A percentile compares a stretch with the other conserved stretches of the same genome.
These are phyloP conservation scores for Angomonas deanei DNA, from an alignment of 208 protist species.

Conservation along the genomic window DNA sequence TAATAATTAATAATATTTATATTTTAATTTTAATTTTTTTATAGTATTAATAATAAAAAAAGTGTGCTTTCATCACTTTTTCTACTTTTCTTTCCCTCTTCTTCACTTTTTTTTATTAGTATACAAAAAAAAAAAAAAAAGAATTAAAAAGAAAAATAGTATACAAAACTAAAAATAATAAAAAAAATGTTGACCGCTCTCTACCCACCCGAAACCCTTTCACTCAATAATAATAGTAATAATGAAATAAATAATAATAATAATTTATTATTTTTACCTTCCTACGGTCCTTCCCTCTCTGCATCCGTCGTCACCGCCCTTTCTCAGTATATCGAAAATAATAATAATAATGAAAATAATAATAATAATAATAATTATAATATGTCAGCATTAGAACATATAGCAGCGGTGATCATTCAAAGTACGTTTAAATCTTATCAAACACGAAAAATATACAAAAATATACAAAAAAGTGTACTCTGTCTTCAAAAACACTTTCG, in stretches of 20 bases:
- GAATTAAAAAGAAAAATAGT: slow-evolving; percentile 2
- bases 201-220: background rate
- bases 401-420: too few species aligned
- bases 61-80: too few species aligned
- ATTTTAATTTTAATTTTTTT: too few species aligned
- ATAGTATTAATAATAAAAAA: too few species aligned
- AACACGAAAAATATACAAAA: too few species aligned
- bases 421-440: too few species aligned
- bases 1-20: too few species aligned
- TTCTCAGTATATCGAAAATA: background rate
- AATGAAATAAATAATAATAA: slow-evolving; percentile 1
- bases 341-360: slow-evolving; percentile 1
- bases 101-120: background rate
- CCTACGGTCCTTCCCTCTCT: background rate
- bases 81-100: background rate
- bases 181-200: background rate
- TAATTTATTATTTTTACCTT: background rate
- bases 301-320: background rate
- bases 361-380: slow-evolving; percentile 1
- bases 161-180: background rate
- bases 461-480: too few species aligned
- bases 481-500: too few species aligned
- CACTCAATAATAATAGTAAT: background rate
- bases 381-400: background rate
- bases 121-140: background rate